Base-by-base conservation (phyloP, 371 early-diverging fungal genomes). In the Haplosporangium sp. region DNA sequence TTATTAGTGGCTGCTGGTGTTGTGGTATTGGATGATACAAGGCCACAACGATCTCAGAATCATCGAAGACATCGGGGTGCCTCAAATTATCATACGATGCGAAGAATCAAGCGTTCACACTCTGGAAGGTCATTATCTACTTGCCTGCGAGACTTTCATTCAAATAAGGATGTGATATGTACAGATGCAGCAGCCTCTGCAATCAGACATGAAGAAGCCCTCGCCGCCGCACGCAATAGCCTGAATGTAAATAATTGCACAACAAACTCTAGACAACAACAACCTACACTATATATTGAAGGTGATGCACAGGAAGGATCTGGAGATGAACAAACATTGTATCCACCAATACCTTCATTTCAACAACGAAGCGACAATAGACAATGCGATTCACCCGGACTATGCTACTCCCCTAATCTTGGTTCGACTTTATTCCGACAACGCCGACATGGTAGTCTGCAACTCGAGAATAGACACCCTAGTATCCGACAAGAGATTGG, bases 1-100 rank as follows among this genome's bases (percentile, higher is more conserved):
- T 61, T 55, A 35, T 63, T 39, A 76, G 78, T 78, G n/a, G 79
- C 79, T 11, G 79, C 79, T 27, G 79, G 79, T 34, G 79, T 78
- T 8, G 44, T 78, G 7, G 61, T 73, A 0, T 27, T 78, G 69
- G 79, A 78, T 38, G 79, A 78, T 27, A 55, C 71, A 15, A 52
- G 71, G 60, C 70, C 71, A 27, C 61, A 45, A 20, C 69, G 74
- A 10, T 53, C 66, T 38, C 61, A 47, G 6, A 73, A 63, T 35
- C 79, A 73, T 42, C 63, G 68, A 15, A 62, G 71, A 35, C 38
- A 64, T 19, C 79, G 79, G 27, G 71, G 73, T 52, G 55, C 69
- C 11, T 69, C 69, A 19, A 77, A 77, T 34, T 74, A 71, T 37
- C 79, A 74, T 40, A n/a, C 71, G 38, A 58, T 78, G 55, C 79